These are phyloP conservation scores for Geosmithia morbida DNA, from an alignment of 2,329 filamentous ascomycete genomes.

Conservation along the genomic window DNA sequence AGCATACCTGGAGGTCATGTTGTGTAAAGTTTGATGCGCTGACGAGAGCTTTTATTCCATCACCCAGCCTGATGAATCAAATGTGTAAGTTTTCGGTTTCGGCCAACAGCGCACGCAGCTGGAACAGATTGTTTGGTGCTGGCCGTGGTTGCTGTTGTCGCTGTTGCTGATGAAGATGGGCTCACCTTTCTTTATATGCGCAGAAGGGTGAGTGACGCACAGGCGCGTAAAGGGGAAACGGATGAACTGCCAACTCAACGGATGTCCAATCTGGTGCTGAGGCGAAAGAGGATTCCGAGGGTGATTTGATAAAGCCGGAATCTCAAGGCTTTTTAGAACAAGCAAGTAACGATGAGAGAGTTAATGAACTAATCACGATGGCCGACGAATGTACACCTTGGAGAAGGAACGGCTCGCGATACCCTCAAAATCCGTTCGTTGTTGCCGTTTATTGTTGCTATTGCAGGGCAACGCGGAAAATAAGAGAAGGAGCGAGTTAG, in stretches of 20 bases:
- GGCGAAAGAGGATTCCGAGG: no score
- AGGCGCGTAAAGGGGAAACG: no score
- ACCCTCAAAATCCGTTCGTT: neutral
- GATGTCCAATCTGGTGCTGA: no score
- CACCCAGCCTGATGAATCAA: neutral
- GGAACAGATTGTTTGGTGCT: no score
- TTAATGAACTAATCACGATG: neutral
- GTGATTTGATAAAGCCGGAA: no score
- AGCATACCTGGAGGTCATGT: slow-evolving; percentile 42
- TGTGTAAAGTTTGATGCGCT: slow-evolving; percentile 12
- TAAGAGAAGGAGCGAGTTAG: no score
- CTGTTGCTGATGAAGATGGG: no score
- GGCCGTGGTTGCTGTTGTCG: no score
- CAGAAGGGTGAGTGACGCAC: no score
- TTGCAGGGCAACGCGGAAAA: neutral
- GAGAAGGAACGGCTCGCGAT: neutral
- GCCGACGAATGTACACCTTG: neutral
- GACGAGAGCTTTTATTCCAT: neutral
- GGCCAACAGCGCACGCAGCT: neutral
- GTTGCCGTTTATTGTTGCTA: neutral
- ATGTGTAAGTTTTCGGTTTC: neutral
- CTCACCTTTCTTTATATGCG: no score
- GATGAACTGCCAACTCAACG: no score
- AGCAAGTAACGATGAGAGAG: neutral
- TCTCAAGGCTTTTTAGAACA: no score